phyloP scores from a whole-genome alignment of 257 asterid genomes.

The Mentha longifolia region DNA sequence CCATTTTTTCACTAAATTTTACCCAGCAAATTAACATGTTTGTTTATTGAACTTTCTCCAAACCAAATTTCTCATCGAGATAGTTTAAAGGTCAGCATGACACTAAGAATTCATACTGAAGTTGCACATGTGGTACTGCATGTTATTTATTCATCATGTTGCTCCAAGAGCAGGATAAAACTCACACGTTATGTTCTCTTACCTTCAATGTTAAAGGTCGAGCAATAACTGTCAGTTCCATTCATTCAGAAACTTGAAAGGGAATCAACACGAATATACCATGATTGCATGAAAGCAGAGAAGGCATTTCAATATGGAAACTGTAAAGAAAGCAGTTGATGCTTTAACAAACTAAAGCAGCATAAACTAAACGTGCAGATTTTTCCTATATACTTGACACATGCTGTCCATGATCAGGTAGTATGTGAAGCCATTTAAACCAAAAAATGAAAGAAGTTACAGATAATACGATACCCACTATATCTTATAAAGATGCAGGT shows the following conservation, averaged over 20 bases:
- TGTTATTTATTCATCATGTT: not conserved
- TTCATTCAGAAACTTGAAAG: constrained; percentile 12
- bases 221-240: not conserved
- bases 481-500: not conserved
- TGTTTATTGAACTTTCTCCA: not conserved
- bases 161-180: constrained; percentile 21
- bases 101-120: not conserved
- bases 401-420: not conserved
- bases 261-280: not conserved
- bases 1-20: not conserved
- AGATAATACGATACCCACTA: not conserved
- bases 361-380: not conserved
- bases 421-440: not conserved
- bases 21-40: not conserved
- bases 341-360: not conserved
- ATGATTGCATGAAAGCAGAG: not conserved
- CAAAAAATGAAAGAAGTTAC: not conserved
- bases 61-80: not conserved
- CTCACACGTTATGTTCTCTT: not conserved
- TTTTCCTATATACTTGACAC: not conserved
- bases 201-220: not conserved
- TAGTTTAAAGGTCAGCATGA: constrained; percentile 1
- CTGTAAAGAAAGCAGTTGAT: not conserved
- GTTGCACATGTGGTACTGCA: not conserved
- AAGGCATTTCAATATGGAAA: not conserved